Evolutionary conservation across 495 filamentous ascomycete genomes (phyloP).

Genomic region (Amphirosellinia nigrospora): DNA sequence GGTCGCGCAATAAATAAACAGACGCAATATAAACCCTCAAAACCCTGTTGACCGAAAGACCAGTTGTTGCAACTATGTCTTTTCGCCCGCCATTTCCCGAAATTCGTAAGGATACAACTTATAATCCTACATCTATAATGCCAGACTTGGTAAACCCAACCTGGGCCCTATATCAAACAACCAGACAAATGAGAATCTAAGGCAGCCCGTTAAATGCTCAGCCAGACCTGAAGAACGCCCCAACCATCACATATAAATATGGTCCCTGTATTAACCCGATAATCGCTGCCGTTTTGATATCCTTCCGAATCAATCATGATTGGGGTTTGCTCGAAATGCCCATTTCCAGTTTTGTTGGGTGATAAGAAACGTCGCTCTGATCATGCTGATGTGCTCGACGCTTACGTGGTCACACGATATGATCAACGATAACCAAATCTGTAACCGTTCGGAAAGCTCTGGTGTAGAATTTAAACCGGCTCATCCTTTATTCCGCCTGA

Average conservation of each 20-base stretch:
- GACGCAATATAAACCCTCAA: constrained; percentile 1
- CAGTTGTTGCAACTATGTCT: not conserved
- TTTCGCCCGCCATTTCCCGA: not conserved
- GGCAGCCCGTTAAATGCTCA: constrained; percentile 21
- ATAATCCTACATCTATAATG: constrained; percentile 24
- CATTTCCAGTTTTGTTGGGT: constrained; percentile 15
- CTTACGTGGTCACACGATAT: not conserved
- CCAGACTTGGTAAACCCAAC: constrained; percentile 8
- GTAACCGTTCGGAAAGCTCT: not conserved
- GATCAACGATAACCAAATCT: not conserved
- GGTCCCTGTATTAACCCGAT: constrained; percentile 21
- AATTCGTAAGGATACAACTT: not conserved
- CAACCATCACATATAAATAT: constrained; percentile 5
- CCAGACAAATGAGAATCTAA: constrained; percentile 16
- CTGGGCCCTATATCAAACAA: constrained; percentile 18
- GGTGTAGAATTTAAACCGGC: constrained; percentile 12
- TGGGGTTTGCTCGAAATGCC: constrained; percentile 16
- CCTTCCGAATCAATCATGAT: constrained; percentile 21
- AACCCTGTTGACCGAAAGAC: constrained; percentile 1
- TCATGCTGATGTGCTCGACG: constrained; percentile 10
- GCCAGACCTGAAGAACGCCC: constrained; percentile 18
- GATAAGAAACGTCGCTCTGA: constrained; percentile 7
- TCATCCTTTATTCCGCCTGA: constrained; percentile 31
- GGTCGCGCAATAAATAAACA: constrained; percentile 4
- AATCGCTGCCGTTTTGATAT: constrained; percentile 18